Evolutionary conservation across 2,329 filamentous ascomycete species (phyloP).

Genomic region (Trichoderma citrinoviride): DNA sequence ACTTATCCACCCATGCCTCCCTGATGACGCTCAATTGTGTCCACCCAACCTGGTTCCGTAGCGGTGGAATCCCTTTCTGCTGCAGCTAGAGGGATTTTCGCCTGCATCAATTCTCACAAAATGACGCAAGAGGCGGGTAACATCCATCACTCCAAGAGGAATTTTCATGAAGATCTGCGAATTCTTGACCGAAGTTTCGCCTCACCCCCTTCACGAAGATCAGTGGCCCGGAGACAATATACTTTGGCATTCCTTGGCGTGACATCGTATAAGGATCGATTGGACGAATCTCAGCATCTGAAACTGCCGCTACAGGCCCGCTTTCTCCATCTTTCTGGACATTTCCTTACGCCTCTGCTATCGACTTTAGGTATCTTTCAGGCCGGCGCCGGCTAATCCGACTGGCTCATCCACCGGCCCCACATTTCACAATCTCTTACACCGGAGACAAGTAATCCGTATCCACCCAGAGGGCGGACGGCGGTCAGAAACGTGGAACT

Average conservation of each 20-base stretch:
- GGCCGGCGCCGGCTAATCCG: conserved; percentile 13
- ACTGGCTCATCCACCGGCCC: conserved; percentile 7
- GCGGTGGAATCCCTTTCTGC: background rate
- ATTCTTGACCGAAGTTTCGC: conserved; percentile 7
- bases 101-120: background rate
- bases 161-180: conserved; percentile 12
- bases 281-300: conserved; percentile 8
- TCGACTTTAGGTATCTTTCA: background rate
- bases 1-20: background rate
- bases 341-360: background rate
- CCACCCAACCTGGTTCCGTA: background rate
- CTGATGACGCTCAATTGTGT: background rate
- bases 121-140: conserved; percentile 15
- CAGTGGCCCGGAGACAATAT: background rate
- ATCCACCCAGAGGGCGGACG: background rate
- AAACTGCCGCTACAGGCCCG: conserved; percentile 8
- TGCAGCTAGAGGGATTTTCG: background rate
- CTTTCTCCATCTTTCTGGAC: conserved; percentile 1
- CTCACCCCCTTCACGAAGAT: background rate
- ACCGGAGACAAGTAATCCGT: background rate
- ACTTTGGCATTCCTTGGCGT: conserved; percentile 4
- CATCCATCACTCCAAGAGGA: background rate
- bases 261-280: background rate
- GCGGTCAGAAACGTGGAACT: background rate
- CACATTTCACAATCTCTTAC: conserved; percentile 15